phyloP scores from a whole-genome alignment of 768 basidiomycete species.

The Phanerochaete sordida region DNA sequence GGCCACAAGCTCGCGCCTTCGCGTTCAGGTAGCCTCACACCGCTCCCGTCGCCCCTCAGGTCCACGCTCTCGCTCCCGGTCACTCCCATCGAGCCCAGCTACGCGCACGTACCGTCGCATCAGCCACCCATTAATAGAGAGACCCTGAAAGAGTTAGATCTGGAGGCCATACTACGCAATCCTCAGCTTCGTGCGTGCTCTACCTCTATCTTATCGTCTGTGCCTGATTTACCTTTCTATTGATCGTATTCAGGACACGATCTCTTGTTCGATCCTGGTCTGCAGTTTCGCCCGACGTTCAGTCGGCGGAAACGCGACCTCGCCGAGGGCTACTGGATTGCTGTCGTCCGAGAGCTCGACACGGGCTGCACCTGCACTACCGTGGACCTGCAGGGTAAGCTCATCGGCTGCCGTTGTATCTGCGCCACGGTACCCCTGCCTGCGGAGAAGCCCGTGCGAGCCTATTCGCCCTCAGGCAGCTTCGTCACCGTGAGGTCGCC shows the following conservation, averaged over 20 bases:
- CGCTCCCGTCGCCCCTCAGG: conserved; percentile 18
- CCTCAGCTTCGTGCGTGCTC: conserved; percentile 82
- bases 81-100: conserved; percentile 39
- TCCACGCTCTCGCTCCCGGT: conserved; percentile 25
- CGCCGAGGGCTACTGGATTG: conserved; percentile 82
- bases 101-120: conserved; percentile 60
- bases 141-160: conserved; percentile 81
- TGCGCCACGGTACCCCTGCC: conserved; percentile 34
- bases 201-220: conserved; percentile 10
- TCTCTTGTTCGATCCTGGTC: conserved; percentile 80
- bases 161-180: conserved; percentile 82
- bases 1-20: conserved; percentile 17
- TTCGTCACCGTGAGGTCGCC: conserved; percentile 64
- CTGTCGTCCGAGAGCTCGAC: conserved; percentile 74
- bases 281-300: conserved; percentile 79
- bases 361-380: conserved; percentile 83
- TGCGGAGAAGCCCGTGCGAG: conserved; percentile 40
- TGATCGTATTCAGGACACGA: conserved; percentile 63
- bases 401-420: conserved; percentile 32
- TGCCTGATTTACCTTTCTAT: conserved; percentile 15
- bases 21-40: conserved; percentile 13
- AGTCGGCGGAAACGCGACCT: conserved; percentile 68
- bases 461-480: conserved; percentile 28
- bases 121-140: conserved; percentile 79
- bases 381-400: conserved; percentile 57